Evolutionary conservation across 164 flowering plant species (phyloP).

Genomic region (Nelumbo lutea): DNA sequence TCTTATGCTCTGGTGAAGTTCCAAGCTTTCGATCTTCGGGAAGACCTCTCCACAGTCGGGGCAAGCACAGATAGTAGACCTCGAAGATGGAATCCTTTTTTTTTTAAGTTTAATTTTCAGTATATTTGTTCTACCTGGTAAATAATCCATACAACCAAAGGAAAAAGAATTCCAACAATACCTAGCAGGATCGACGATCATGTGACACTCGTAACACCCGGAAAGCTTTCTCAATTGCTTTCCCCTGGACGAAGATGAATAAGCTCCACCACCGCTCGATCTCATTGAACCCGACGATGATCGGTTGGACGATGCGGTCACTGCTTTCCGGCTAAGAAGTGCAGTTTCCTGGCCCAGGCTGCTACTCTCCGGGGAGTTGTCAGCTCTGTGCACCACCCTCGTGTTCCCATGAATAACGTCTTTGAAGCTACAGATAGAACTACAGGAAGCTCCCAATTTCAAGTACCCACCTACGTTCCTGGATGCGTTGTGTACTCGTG

Average conservation of each 20-base stretch:
- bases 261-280: conserved; percentile 31
- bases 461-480: conserved; percentile 31
- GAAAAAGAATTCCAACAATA: not conserved
- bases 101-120: not conserved
- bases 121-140: too few relatives aligned
- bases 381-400: conserved; percentile 77
- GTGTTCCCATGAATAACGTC: conserved; percentile 81
- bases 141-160: not conserved
- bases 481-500: conserved; percentile 60
- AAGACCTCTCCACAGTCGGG: conserved; percentile 92
- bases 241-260: conserved; percentile 31
- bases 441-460: conserved; percentile 61
- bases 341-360: conserved; percentile 51
- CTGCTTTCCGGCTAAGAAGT: conserved; percentile 36
- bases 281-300: conserved; percentile 30
- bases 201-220: conserved; percentile 36
- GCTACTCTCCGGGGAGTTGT: conserved; percentile 80
- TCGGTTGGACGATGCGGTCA: conserved; percentile 26
- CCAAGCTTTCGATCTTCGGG: conserved; percentile 75
- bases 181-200: conserved; percentile 36
- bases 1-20: conserved; percentile 76
- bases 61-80: conserved; percentile 66
- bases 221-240: conserved; percentile 35
- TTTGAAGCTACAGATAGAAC: conserved; percentile 68
- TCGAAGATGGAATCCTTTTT: conserved; percentile 56